Evolutionary conservation across 768 basidiomycete genomes (phyloP), one percentile per base, ranked within the genome.

Genomic region (Mycena kentingensis): DNA sequence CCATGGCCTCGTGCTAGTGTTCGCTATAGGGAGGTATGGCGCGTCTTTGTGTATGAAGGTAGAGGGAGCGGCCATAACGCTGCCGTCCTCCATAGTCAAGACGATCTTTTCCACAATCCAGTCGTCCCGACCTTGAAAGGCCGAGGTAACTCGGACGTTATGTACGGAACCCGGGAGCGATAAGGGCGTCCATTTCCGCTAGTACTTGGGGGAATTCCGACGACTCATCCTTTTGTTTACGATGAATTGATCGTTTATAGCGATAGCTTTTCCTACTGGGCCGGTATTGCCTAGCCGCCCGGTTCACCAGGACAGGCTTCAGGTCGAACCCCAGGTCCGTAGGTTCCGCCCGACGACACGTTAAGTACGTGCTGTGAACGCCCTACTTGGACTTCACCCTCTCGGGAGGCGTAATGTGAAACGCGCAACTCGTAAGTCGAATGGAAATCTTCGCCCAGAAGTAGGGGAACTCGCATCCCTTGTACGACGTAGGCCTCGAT

Each of bases 381-480:
- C 19, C 59, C 51, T 8, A 57, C 21, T 3, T 5, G 13, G 5
- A 65, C 29, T 5, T 35, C 22, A 34, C 54, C 42, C 6, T 46
- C 21, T 1, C 52, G 54, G 5, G 56, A 45, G 19, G 54, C 25
- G 5, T 35, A 46, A 7, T 63, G 59, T 1, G 6, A 16, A 12
- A 65, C 50, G 7, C 37, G 46, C 12, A 68, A 18, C 32, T 62
- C 63, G 51, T 67, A 66, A 3, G 38, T 38, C 2, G 34, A 18
- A 15, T 64, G 63, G 52, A 64, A 67, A 48, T 68, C 67, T 36
- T 68, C 66, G 6, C 67, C 67, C 12, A 68, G 52, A 5, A 68
- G 58, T 2, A 68, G 24, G 11, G 67, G 65, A 1, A 65, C 65
- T 1, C 49, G 46, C 67, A 68, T 68, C 4, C 49, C 57, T 13